phyloP scores from a whole-genome alignment of 257 asterid species.

The Oldenlandia corymbosa region DNA sequence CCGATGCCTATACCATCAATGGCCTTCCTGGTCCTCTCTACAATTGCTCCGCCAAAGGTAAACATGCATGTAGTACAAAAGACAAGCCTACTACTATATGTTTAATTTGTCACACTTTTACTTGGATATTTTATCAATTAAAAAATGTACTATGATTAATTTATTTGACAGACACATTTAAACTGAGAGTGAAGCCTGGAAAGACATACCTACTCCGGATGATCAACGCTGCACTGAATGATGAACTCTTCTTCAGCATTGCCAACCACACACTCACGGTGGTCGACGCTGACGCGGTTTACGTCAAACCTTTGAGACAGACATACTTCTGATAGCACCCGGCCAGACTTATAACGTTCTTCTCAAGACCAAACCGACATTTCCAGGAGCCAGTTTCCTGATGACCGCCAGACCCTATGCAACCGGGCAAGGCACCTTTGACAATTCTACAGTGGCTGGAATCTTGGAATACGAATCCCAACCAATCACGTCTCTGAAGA shows the following conservation, averaged over 20 bases:
- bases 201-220: conserved; percentile 59
- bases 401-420: conserved; percentile 52
- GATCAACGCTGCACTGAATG: conserved; percentile 62
- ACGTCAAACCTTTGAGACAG: conserved; percentile 42
- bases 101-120: background rate
- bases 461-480: conserved; percentile 39
- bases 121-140: no score
- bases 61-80: background rate
- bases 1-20: conserved; percentile 58
- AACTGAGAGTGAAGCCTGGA: conserved; percentile 46
- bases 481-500: conserved; percentile 19
- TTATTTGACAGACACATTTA: conserved; percentile 38
- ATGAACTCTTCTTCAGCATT: conserved; percentile 50
- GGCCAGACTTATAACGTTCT: conserved; percentile 60
- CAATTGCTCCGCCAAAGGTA: conserved; percentile 59
- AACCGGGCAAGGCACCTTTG: conserved; percentile 52
- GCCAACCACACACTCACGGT: conserved; percentile 48
- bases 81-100: background rate
- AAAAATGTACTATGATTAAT: no score
- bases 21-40: conserved; percentile 56
- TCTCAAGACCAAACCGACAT: conserved; percentile 30
- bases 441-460: conserved; percentile 52
- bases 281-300: conserved; percentile 47
- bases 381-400: conserved; percentile 40
- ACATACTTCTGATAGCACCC: conserved; percentile 42